phyloP scores from a whole-genome alignment of 2,329 filamentous ascomycete genomes.

The Pseudovirgaria hyperparasitica region DNA sequence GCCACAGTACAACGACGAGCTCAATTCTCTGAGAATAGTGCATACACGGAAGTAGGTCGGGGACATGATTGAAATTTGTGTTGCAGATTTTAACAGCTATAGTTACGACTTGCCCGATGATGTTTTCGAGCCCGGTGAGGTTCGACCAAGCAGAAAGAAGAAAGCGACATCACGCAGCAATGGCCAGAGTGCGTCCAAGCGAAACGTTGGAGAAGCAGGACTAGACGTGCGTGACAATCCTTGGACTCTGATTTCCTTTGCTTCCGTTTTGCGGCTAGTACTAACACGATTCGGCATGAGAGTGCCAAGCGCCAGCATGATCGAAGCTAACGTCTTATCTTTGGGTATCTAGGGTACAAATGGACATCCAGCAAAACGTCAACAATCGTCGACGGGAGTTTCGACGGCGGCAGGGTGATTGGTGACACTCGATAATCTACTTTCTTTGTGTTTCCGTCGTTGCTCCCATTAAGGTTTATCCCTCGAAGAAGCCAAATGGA shows the following conservation, averaged over 20 bases:
- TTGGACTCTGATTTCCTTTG: neutral
- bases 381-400: constrained; percentile 16
- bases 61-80: neutral
- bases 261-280: constrained; percentile 1
- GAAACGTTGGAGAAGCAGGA: constrained; percentile 30
- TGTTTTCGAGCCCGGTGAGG: constrained; percentile 71
- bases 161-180: constrained; percentile 22
- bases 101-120: constrained; percentile 84
- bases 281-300: neutral
- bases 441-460: no score
- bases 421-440: no score
- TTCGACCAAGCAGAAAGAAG: constrained; percentile 28
- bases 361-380: constrained; percentile 19
- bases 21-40: constrained; percentile 68
- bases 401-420: no score
- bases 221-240: constrained; percentile 31
- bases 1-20: constrained; percentile 60
- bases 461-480: no score
- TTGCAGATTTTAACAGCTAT: constrained; percentile 10
- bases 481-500: no score
- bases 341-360: constrained; percentile 21
- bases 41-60: constrained; percentile 69
- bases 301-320: constrained; percentile 8
- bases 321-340: constrained; percentile 20
- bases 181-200: constrained; percentile 24